Conservation (phyloP, 306 rosid species). For the Carpinus viminea region DNA sequence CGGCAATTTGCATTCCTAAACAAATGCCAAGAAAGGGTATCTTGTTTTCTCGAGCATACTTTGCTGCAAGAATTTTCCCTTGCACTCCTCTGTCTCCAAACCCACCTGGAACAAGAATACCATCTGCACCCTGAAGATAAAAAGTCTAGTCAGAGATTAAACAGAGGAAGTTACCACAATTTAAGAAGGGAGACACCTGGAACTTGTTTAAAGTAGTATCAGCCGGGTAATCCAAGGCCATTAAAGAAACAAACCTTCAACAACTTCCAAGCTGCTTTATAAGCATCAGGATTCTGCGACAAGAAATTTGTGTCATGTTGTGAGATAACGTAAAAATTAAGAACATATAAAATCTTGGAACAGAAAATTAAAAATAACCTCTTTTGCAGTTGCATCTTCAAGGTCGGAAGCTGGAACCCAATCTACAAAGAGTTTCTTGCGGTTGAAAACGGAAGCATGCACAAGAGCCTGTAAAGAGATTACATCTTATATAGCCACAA, state of each 20-base stretch:
- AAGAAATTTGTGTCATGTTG: constrained; percentile 18
- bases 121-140: constrained; percentile 75
- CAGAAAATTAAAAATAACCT: constrained; percentile 44
- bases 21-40: constrained; percentile 91
- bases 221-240: neutral
- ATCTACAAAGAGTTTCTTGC: constrained; percentile 59
- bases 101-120: constrained; percentile 94
- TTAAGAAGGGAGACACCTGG: neutral
- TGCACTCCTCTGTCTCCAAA: constrained; percentile 91
- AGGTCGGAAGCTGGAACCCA: constrained; percentile 90
- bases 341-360: neutral
- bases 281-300: constrained; percentile 60
- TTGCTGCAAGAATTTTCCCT: constrained; percentile 94
- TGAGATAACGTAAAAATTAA: constrained; percentile 10
- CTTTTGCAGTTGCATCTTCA: constrained; percentile 50
- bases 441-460: constrained; percentile 69
- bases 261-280: constrained; percentile 76
- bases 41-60: constrained; percentile 70
- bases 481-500: constrained; percentile 7
- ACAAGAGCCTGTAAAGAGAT: constrained; percentile 64
- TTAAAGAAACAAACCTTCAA: constrained; percentile 54
- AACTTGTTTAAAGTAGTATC: neutral
- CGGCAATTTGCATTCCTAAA: constrained; percentile 94
- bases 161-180: neutral
- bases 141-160: constrained; percentile 22